phyloP scores from a whole-genome alignment of 495 filamentous ascomycete species.

The Penicillium pulvis region DNA sequence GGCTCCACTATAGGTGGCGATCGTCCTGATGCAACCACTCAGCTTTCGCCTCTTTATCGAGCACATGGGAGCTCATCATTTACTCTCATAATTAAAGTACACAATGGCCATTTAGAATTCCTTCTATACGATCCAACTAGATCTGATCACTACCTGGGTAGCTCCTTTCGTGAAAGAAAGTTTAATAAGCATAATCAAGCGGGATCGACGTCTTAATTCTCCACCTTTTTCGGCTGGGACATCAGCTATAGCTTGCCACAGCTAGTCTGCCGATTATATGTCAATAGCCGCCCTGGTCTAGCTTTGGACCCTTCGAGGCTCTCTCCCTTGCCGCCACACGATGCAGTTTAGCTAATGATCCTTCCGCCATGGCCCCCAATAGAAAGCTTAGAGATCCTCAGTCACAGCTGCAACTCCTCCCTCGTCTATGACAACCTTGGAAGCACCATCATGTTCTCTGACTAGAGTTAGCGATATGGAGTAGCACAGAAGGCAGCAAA shows the following conservation, averaged over 20 bases:
- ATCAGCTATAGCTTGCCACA: not conserved
- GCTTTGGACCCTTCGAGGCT: not conserved
- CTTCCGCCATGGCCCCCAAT: not conserved
- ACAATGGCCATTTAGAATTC: not conserved
- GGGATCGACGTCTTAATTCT: not conserved
- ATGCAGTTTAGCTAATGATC: not conserved
- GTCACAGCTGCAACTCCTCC: too few relatives aligned
- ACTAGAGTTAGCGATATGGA: not conserved
- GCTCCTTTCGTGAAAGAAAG: not conserved
- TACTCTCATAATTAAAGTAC: not conserved
- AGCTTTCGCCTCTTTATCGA: conserved; percentile 5
- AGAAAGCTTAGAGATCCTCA: not conserved
- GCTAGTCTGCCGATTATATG: not conserved
- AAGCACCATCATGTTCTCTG: not conserved
- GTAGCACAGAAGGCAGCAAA: too few relatives aligned
- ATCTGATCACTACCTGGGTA: not conserved
- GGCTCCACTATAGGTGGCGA: conserved; percentile 13
- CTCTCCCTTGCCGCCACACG: not conserved
- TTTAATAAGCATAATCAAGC: not conserved
- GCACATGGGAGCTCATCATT: not conserved
- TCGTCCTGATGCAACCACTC: conserved; percentile 11
- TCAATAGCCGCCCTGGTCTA: not conserved
- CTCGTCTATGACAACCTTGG: too few relatives aligned
- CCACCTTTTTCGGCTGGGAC: not conserved
- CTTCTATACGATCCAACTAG: not conserved